Evolutionary conservation across 176 grass and related monocot species (phyloP).

Genomic region (Carex littledalei): DNA sequence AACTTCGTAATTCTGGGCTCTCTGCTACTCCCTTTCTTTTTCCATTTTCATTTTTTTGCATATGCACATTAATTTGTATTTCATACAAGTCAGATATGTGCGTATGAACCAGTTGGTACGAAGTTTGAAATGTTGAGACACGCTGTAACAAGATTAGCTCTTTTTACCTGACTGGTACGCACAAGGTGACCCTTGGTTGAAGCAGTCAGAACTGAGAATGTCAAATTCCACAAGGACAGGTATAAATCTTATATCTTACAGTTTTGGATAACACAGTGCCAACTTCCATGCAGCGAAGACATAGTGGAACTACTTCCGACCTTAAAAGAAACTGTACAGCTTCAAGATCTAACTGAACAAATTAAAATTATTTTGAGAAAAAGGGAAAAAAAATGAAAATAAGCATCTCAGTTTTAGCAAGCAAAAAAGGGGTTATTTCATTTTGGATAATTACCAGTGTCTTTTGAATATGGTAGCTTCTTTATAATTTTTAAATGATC

Average conservation of each 20-base stretch:
- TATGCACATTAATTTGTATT: background rate
- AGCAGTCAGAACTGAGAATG: background rate
- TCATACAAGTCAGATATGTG: background rate
- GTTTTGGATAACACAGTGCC: background rate
- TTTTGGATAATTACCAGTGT: background rate
- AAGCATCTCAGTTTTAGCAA: background rate
- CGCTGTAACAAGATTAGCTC: background rate
- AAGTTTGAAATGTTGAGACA: background rate
- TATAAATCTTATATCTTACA: constrained; percentile 5
- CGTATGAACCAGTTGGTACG: background rate
- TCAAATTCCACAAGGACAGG: background rate
- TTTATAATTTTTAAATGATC: background rate
- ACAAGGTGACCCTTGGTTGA: background rate
- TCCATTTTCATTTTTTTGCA: background rate
- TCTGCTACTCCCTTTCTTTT: background rate
- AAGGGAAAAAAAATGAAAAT: background rate
- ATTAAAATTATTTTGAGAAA: background rate
- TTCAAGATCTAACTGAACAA: background rate
- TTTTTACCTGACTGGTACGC: background rate
- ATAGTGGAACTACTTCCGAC: background rate
- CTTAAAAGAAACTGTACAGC: background rate
- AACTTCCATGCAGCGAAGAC: constrained; percentile 14
- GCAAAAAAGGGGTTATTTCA: background rate
- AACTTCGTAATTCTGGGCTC: background rate
- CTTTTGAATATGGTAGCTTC: background rate